Conservation (phyloP, 139 green algal species). For the Tetradesmus obliquus region DNA sequence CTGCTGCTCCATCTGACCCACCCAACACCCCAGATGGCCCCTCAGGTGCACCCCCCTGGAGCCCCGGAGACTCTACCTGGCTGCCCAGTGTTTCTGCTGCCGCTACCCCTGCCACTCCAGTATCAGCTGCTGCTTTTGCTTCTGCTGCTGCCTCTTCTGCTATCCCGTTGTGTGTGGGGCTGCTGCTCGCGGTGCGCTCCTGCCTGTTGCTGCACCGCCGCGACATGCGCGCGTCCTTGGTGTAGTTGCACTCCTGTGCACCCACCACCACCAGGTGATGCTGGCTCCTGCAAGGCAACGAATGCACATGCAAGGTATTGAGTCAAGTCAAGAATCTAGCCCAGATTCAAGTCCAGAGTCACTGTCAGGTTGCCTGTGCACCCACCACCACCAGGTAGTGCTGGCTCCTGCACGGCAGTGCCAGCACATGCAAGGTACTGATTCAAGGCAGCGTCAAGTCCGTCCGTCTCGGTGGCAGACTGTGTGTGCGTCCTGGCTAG, state of each 20-base stretch:
- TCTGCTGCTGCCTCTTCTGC: neutral
- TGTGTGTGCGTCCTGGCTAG: no score
- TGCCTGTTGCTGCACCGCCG: neutral
- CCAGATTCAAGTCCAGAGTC: no score
- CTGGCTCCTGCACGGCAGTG: no score
- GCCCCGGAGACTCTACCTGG: neutral
- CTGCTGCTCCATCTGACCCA: neutral
- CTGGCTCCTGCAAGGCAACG: neutral
- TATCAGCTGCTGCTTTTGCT: neutral
- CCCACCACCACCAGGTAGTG: no score
- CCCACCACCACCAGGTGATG: slow-evolving; percentile 44
- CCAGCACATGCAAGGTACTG: no score
- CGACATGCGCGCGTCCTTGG: neutral
- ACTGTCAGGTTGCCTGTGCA: no score
- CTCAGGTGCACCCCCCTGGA: neutral
- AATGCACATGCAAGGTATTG: neutral
- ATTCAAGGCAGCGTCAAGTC: no score
- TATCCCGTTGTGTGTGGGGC: neutral
- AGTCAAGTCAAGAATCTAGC: no score
- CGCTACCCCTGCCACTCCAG: neutral
- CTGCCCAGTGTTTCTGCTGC: neutral
- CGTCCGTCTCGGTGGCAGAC: no score
- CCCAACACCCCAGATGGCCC: no score
- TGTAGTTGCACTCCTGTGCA: slow-evolving; percentile 48
- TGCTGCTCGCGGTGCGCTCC: neutral